Conservation (phyloP, 2,329 filamentous ascomycete genomes). For the Fusarium pseudograminearum region DNA sequence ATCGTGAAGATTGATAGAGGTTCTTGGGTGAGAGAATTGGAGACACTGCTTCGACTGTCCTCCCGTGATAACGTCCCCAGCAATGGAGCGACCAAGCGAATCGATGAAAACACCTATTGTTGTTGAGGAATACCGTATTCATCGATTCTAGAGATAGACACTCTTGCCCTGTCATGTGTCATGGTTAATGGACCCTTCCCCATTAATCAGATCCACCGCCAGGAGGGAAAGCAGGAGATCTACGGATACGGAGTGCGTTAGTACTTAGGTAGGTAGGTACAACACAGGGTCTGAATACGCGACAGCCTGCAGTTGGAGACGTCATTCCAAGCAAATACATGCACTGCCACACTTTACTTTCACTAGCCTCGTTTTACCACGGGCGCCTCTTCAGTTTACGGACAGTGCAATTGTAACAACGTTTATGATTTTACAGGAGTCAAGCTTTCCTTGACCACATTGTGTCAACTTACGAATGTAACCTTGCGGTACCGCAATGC, state of each 20-base stretch:
- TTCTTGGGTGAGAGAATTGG: background rate
- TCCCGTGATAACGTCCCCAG: background rate
- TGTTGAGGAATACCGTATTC: constrained; percentile 20
- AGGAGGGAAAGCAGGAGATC: background rate
- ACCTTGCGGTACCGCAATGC: background rate
- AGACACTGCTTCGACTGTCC: background rate
- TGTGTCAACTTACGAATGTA: background rate
- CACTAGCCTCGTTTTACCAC: constrained; percentile 7
- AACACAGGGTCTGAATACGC: background rate
- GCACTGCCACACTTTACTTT: constrained; percentile 19
- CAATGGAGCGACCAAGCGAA: background rate
- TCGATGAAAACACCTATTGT: constrained; percentile 1
- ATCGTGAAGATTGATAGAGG: background rate
- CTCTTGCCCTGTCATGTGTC: constrained; percentile 22
- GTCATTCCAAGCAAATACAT: constrained; percentile 10
- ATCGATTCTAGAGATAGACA: constrained; percentile 18
- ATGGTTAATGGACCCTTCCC: constrained; percentile 23
- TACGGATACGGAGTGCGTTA: background rate
- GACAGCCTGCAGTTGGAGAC: constrained; percentile 11
- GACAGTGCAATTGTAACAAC: background rate
- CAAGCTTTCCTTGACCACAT: background rate
- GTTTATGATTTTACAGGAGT: background rate
- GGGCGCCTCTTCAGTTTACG: background rate
- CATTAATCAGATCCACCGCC: constrained; percentile 14
- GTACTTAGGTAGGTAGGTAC: too few species aligned